phyloP scores from a whole-genome alignment of 2,329 filamentous ascomycete species.

The Paracorniculantispora psalliotae region DNA sequence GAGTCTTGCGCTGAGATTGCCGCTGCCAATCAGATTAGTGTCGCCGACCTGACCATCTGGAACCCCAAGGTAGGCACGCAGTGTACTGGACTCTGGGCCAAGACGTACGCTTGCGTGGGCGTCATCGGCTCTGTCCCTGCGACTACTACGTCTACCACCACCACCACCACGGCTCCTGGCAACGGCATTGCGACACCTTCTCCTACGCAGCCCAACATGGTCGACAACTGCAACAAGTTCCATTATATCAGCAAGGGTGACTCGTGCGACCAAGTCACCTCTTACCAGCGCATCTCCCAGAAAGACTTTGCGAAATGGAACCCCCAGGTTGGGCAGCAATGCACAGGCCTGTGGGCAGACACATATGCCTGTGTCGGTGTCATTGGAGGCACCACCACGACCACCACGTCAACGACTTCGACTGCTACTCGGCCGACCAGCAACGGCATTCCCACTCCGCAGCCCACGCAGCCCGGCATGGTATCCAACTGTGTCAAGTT shows the following conservation, averaged over 20 bases:
- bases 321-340: conserved; percentile 1
- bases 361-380: conserved; percentile 13
- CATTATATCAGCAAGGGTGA: conserved; percentile 9
- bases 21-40: background rate
- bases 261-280: conserved; percentile 4
- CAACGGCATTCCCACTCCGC: conserved; percentile 12
- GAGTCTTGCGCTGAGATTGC: conserved; percentile 10
- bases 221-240: conserved; percentile 14
- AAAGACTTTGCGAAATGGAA: conserved; percentile 15
- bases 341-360: conserved; percentile 12
- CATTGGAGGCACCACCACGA: background rate
- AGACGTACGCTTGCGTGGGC: background rate
- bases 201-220: conserved; percentile 16
- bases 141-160: background rate
- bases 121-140: background rate
- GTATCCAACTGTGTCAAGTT: conserved; percentile 1
- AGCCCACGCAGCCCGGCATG: conserved; percentile 16
- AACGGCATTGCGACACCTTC: conserved; percentile 13
- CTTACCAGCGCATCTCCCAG: background rate
- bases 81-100: conserved; percentile 12
- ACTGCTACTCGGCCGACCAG: too few relatives aligned
- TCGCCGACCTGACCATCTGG: conserved; percentile 13
- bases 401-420: background rate
- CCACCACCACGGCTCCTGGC: background rate
- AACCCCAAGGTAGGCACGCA: conserved; percentile 8